Evolutionary conservation across 1,139 yeast genomes (phyloP).

Genomic region (Geotrichum citri-aurantii): DNA sequence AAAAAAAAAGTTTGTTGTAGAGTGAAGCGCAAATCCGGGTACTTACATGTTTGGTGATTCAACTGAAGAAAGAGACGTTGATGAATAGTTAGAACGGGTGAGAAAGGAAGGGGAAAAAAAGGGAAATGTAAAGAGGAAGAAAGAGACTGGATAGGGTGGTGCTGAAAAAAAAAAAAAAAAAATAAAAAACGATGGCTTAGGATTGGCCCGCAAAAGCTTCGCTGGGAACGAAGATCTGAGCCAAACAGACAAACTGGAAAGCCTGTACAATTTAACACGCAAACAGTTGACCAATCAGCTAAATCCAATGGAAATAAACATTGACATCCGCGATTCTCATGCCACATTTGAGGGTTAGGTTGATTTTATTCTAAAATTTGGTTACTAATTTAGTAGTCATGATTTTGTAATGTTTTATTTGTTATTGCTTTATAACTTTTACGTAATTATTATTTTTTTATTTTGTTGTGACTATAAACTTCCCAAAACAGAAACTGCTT

Average conservation of each 20-base stretch:
- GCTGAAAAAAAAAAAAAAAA: not conserved
- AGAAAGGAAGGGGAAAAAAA: not conserved
- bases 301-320: not conserved
- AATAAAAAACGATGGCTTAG: not conserved
- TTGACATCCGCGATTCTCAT: not conserved
- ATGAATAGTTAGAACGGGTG: not conserved
- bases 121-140: not conserved
- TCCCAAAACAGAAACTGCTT: not conserved
- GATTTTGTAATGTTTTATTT: not conserved
- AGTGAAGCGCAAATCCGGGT: not conserved
- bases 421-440: not conserved
- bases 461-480: not conserved
- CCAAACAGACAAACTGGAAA: not conserved
- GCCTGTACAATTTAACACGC: no score
- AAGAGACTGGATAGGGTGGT: not conserved
- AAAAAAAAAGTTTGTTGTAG: no score
- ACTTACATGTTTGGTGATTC: not conserved
- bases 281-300: not conserved
- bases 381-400: not conserved
- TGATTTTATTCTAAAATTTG: not conserved
- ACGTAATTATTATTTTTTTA: not conserved
- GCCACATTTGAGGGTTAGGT: not conserved
- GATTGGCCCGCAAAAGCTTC: not conserved
- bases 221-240: not conserved
- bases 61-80: not conserved